Conservation (phyloP, 768 basidiomycete species). For the Podaxis sp. region DNA sequence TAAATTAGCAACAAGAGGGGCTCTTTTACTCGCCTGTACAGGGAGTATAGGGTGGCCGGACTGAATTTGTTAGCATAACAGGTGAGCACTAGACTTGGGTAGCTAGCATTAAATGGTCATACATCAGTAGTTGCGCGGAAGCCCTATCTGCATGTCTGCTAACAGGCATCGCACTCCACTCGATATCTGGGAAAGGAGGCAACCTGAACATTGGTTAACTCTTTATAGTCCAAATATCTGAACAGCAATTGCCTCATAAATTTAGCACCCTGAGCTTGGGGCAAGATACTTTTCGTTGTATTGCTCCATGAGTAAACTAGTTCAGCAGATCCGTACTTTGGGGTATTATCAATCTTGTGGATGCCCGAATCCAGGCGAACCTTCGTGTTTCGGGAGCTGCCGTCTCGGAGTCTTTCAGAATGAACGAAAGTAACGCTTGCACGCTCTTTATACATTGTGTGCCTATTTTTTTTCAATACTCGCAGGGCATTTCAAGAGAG, state of each 20-base stretch:
- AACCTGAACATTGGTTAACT: background rate
- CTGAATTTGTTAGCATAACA: background rate
- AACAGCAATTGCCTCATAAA: conserved; percentile 2
- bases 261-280: background rate
- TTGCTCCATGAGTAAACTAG: background rate
- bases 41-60: background rate
- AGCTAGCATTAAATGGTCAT: background rate
- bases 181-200: background rate
- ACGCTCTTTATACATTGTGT: too few species aligned
- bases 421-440: too few species aligned
- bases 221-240: background rate
- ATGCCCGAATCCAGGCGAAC: too few species aligned
- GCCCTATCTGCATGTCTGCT: background rate
- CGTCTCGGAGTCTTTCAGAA: too few species aligned
- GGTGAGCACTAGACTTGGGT: background rate
- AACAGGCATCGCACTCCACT: background rate
- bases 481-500: too few species aligned
- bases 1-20: background rate
- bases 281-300: background rate
- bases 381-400: too few species aligned
- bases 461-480: too few species aligned
- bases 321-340: background rate
- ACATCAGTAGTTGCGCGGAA: background rate
- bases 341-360: too few species aligned
- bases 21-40: background rate